phyloP scores from a whole-genome alignment of 176 grass and related monocot genomes.

The Cocos nucifera region DNA sequence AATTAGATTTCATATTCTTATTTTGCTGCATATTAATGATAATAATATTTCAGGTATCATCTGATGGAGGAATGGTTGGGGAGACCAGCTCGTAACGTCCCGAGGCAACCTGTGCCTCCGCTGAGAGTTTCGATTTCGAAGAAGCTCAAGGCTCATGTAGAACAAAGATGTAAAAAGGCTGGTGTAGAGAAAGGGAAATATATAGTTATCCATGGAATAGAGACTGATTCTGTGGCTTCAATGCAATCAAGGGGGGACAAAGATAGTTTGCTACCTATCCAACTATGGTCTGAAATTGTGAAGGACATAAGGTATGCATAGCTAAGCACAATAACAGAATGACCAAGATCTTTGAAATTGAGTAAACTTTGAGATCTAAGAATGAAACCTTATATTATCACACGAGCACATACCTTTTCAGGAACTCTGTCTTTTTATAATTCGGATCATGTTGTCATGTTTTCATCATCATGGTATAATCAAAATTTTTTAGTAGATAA shows the following conservation, averaged over 20 bases:
- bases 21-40: not conserved
- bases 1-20: too few relatives aligned
- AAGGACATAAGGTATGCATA: constrained; percentile 50
- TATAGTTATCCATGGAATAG: constrained; percentile 74
- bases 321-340: not conserved
- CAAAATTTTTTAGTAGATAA: too few relatives aligned
- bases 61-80: constrained; percentile 78
- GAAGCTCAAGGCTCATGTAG: constrained; percentile 65
- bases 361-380: too few relatives aligned
- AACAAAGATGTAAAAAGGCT: constrained; percentile 48
- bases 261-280: constrained; percentile 66
- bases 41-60: constrained; percentile 41
- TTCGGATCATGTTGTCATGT: too few relatives aligned
- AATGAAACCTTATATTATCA: too few relatives aligned
- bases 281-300: constrained; percentile 59
- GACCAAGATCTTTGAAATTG: too few relatives aligned
- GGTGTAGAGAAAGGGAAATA: constrained; percentile 66
- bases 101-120: constrained; percentile 39
- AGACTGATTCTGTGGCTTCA: constrained; percentile 72
- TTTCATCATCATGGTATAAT: too few relatives aligned
- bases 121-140: constrained; percentile 79
- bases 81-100: constrained; percentile 49
- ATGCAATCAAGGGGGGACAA: constrained; percentile 73
- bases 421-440: too few relatives aligned
- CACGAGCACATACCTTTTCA: too few relatives aligned